Base-by-base conservation (phyloP, 1,139 yeast genomes). In the Zhuliangozyma blackwelliae region DNA sequence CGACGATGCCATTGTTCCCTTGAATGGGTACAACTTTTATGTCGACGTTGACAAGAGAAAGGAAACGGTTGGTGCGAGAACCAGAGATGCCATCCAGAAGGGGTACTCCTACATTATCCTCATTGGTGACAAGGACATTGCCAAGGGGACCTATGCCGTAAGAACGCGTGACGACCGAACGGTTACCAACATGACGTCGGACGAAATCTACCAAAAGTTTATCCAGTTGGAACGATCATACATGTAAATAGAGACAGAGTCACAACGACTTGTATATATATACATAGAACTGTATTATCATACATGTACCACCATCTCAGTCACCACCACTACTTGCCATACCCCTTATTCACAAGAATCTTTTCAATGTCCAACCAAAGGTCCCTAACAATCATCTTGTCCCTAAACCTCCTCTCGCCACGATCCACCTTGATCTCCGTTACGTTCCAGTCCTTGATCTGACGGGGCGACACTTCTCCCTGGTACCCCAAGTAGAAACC, bases 371-470 rank as follows among this genome's bases (percentile, higher is more conserved):
- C 75, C 32, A 79, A 81, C 98, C 98, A 92, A 50, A 92, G 78
- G 41, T 76, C 77, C 54, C 86, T 88, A 25, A 82, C 84, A 21
- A 87, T 82, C 70, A 90, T 95, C 43, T 88, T 77, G 59, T 92
- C 98, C 52, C 85, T 80, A 63, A 90, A 92, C 49, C 98, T 71
- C 55, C 81, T 85, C 35, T 77, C 81, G 16, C 69, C 69, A 50
- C 95, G 79, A 54, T 92, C 97, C 10, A 94, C 71, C 35, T 75
- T 76, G 38, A 90, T 75, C 34, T 79, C 79, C 44, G 79, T 77
- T 8, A 92, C 95, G 55, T 92, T 92, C 98, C 98, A 92, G 40
- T 82, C 85, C 43, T 75, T 73, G 29, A 90, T 77, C 40, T 78
- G 78, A 28, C 72, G 71, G 5, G 97, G 97, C 2, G 88, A 69